Conservation (phyloP, 2,329 filamentous ascomycete genomes). For the Amauroascus verrucosus region DNA sequence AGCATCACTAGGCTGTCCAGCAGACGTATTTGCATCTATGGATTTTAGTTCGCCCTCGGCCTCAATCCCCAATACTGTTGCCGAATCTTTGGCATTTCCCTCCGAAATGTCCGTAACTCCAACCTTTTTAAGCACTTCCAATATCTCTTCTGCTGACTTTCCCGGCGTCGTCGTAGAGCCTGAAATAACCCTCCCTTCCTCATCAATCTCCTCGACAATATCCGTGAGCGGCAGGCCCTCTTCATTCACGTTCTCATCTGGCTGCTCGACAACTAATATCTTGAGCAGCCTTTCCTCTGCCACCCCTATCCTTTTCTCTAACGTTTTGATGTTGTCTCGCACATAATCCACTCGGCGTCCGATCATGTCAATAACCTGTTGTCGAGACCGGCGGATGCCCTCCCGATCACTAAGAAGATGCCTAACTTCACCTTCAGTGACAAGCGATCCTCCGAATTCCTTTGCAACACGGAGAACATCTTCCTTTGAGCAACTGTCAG, state of each 20-base stretch:
- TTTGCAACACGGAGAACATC: constrained; percentile 43
- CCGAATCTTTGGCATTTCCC: constrained; percentile 4
- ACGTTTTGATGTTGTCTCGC: constrained; percentile 61
- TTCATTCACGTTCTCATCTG: constrained; percentile 40
- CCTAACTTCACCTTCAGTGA: constrained; percentile 45
- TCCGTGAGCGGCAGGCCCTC: constrained; percentile 73
- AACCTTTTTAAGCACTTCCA: constrained; percentile 66
- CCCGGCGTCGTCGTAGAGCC: constrained; percentile 57
- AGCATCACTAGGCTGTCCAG: background rate
- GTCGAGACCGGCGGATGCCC: constrained; percentile 38
- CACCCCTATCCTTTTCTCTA: constrained; percentile 61
- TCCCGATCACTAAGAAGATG: constrained; percentile 40
- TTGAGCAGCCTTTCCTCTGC: constrained; percentile 61
- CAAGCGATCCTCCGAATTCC: constrained; percentile 38
- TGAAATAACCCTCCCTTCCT: constrained; percentile 73
- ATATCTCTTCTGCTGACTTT: constrained; percentile 54
- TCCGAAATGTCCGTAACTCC: constrained; percentile 48
- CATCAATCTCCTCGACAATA: constrained; percentile 85
- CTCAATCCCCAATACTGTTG: background rate
- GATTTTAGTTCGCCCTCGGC: background rate
- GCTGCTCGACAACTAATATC: constrained; percentile 49
- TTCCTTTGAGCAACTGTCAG: constrained; percentile 40
- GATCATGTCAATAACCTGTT: constrained; percentile 58
- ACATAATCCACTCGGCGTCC: constrained; percentile 81
- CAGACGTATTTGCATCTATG: background rate